phyloP scores from a whole-genome alignment of 306 rosid genomes.

The Vigna unguiculata region DNA sequence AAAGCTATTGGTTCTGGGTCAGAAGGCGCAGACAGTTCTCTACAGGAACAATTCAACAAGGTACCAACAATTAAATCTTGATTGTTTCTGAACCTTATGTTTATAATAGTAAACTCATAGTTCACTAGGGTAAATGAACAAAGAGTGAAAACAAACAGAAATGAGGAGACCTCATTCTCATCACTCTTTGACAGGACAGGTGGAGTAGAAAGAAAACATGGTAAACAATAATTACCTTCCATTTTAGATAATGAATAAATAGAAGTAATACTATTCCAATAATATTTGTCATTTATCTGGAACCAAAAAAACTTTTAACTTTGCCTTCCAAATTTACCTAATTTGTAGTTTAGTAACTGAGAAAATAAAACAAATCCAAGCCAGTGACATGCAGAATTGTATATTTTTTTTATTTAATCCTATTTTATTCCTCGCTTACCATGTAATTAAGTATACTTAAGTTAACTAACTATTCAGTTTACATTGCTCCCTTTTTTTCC shows the following conservation, averaged over 20 bases:
- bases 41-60: slow-evolving; percentile 98
- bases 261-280: neutral
- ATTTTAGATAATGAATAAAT: neutral
- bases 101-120: slow-evolving; percentile 21
- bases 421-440: neutral
- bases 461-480: slow-evolving; percentile 6
- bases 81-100: slow-evolving; percentile 11
- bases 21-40: slow-evolving; percentile 98
- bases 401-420: neutral
- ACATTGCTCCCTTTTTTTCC: neutral
- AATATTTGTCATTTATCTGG: neutral
- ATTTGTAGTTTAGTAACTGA: neutral
- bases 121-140: neutral
- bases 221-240: slow-evolving; percentile 3
- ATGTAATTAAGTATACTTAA: neutral
- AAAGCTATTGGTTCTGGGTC: slow-evolving; percentile 99
- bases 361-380: slow-evolving; percentile 5
- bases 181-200: slow-evolving; percentile 8
- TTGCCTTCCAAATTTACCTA: neutral
- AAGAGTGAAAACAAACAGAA: slow-evolving; percentile 22
- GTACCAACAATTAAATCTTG: slow-evolving; percentile 42
- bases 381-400: neutral
- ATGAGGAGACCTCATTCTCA: neutral
- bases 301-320: neutral
- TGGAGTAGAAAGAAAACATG: neutral